phyloP scores from a whole-genome alignment of 768 basidiomycete genomes.

The Trametopsis cervina region DNA sequence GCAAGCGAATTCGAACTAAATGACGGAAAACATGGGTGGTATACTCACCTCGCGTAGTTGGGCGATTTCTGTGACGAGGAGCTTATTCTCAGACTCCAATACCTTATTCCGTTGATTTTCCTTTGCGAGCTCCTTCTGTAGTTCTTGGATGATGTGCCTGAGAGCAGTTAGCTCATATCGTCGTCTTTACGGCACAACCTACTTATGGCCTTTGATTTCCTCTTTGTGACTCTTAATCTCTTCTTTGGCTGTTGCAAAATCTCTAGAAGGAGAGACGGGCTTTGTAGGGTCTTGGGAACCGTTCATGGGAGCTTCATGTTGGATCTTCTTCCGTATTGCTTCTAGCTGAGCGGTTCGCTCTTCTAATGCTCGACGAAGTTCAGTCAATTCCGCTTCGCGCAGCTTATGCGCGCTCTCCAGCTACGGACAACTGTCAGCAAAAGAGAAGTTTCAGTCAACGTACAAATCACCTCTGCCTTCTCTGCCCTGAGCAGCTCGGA shows the following conservation, averaged over 20 bases:
- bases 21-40: not conserved
- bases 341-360: constrained; percentile 49
- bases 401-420: constrained; percentile 17
- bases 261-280: constrained; percentile 36
- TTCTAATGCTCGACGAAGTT: constrained; percentile 29
- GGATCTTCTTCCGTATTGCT: constrained; percentile 45
- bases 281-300: constrained; percentile 29
- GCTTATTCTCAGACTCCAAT: constrained; percentile 71
- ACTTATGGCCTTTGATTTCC: constrained; percentile 66
- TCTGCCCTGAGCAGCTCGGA: constrained; percentile 14
- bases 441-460: constrained; percentile 4
- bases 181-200: constrained; percentile 14
- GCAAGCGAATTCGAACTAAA: not conserved
- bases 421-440: constrained; percentile 1
- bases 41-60: constrained; percentile 62
- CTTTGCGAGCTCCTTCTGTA: constrained; percentile 73
- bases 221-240: constrained; percentile 65
- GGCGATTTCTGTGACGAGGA: constrained; percentile 57
- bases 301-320: constrained; percentile 47
- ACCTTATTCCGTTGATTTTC: constrained; percentile 58
- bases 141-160: constrained; percentile 83
- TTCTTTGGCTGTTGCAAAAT: constrained; percentile 41
- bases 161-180: not conserved
- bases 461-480: constrained; percentile 21
- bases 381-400: constrained; percentile 24